phyloP scores from a whole-genome alignment of 148 eudicot species.

The Bassia scoparia region DNA sequence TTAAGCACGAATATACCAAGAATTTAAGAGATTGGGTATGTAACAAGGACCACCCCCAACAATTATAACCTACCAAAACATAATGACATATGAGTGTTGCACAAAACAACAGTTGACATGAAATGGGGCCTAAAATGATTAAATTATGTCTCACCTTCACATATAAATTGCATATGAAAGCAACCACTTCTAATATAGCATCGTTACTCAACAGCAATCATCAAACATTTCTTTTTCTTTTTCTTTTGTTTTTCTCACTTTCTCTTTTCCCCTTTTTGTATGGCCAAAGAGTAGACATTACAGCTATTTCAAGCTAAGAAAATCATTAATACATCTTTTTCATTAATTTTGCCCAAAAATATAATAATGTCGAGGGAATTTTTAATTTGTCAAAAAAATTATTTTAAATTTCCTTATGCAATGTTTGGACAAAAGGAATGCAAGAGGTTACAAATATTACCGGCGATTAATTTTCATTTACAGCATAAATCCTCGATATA shows the following conservation, averaged over 20 bases:
- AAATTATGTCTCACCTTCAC: neutral
- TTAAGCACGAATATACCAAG: too few species aligned
- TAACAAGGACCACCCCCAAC: conserved; percentile 4
- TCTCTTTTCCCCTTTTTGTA: conserved; percentile 21
- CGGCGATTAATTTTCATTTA: conserved; percentile 24
- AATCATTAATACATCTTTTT: neutral
- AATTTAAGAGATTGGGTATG: neutral
- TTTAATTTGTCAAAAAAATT: conserved; percentile 10
- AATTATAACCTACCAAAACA: conserved; percentile 5
- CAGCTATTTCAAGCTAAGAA: conserved; percentile 5
- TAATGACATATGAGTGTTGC: conserved; percentile 6
- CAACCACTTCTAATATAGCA: conserved; percentile 9
- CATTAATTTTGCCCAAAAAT: neutral
- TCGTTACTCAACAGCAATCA: conserved; percentile 17
- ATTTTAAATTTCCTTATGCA: neutral
- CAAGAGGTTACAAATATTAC: conserved; percentile 13
- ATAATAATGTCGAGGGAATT: neutral
- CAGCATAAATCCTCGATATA: conserved; percentile 12
- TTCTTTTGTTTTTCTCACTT: conserved; percentile 4
- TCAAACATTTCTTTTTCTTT: conserved; percentile 13
- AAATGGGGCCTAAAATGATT: conserved; percentile 22
- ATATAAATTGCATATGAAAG: neutral
- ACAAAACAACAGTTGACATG: conserved; percentile 9
- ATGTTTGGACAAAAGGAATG: conserved; percentile 20
- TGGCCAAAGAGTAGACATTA: conserved; percentile 30